Conservation (phyloP, 352 stramenopile species). For the Phytophthora syringae region DNA sequence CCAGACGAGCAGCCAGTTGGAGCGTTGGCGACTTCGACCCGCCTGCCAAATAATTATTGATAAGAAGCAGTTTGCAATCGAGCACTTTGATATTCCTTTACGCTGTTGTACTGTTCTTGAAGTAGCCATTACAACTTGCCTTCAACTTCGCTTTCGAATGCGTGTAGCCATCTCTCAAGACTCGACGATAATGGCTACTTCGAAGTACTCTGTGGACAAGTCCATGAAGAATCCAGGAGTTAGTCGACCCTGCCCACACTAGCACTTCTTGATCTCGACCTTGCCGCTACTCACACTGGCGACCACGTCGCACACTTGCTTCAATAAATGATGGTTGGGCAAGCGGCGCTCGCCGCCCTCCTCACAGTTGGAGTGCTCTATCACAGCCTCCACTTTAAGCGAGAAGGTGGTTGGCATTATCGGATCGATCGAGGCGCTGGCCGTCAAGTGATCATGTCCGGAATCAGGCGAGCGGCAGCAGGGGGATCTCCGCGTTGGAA, state of each 20-base stretch:
- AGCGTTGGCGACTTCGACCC: neutral
- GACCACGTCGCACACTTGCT: constrained; percentile 85
- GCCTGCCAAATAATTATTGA: constrained; percentile 40
- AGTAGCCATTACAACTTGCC: constrained; percentile 7
- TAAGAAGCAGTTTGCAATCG: constrained; percentile 30
- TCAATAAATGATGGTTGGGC: constrained; percentile 89
- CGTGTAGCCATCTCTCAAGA: constrained; percentile 18
- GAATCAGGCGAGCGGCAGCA: constrained; percentile 25
- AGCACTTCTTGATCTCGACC: constrained; percentile 86
- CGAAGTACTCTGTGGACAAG: no score
- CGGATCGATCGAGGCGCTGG: constrained; percentile 2
- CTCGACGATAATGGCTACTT: no score
- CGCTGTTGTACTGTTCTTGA: no score
- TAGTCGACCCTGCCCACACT: no score
- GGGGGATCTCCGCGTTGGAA: no score
- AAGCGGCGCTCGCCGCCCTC: constrained; percentile 56
- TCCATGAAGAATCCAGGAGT: no score
- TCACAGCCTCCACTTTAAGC: constrained; percentile 71
- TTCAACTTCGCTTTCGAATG: constrained; percentile 3
- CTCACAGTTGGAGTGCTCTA: constrained; percentile 47
- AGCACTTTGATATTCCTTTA: constrained; percentile 12
- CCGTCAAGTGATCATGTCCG: constrained; percentile 45
- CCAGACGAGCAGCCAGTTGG: constrained; percentile 7
- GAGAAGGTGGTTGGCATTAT: constrained; percentile 50
- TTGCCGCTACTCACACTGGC: constrained; percentile 55